Percentiles rank a stretch among this genome's conserved stretches.
phyloP scores from a whole-genome alignment of 352 stramenopile genomes.

The Phytophthora citrophthora region DNA sequence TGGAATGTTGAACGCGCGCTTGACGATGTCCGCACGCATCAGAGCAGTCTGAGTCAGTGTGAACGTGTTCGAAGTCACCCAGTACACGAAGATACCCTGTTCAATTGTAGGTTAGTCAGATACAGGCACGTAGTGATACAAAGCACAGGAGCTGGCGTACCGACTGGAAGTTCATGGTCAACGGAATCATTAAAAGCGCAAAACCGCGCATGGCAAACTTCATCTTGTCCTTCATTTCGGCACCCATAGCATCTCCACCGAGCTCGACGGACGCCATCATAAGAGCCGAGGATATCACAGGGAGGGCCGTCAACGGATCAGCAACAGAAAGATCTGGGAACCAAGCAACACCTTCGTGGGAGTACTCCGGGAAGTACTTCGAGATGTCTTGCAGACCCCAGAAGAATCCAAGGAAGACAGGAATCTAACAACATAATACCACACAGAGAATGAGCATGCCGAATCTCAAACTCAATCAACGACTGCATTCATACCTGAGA shows the following conservation, averaged over 20 bases:
- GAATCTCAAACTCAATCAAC: no score
- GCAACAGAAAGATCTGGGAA: constrained; percentile 77
- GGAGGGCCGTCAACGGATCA: constrained; percentile 79
- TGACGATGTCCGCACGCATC: constrained; percentile 64
- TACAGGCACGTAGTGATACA: neutral
- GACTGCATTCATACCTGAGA: constrained; percentile 40
- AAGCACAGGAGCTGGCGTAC: constrained; percentile 33
- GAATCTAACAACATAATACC: constrained; percentile 49
- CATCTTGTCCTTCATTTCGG: constrained; percentile 73
- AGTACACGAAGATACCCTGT: constrained; percentile 88
- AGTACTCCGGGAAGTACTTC: constrained; percentile 84
- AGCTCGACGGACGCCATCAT: constrained; percentile 84
- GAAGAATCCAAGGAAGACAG: constrained; percentile 87
- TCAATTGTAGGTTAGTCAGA: constrained; percentile 3
- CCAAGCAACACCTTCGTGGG: constrained; percentile 80
- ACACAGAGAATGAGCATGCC: neutral
- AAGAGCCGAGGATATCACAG: constrained; percentile 78
- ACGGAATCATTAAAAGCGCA: constrained; percentile 70
- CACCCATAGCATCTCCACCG: constrained; percentile 63
- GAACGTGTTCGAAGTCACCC: constrained; percentile 87
- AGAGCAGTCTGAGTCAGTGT: constrained; percentile 68
- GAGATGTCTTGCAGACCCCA: constrained; percentile 82
- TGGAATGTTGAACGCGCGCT: constrained; percentile 62
- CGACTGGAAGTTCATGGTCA: constrained; percentile 87
- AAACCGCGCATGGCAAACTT: constrained; percentile 84